These are phyloP conservation scores for Mycena leptocephala DNA, from an alignment of 768 basidiomycete genomes.

Conservation along the genomic window DNA sequence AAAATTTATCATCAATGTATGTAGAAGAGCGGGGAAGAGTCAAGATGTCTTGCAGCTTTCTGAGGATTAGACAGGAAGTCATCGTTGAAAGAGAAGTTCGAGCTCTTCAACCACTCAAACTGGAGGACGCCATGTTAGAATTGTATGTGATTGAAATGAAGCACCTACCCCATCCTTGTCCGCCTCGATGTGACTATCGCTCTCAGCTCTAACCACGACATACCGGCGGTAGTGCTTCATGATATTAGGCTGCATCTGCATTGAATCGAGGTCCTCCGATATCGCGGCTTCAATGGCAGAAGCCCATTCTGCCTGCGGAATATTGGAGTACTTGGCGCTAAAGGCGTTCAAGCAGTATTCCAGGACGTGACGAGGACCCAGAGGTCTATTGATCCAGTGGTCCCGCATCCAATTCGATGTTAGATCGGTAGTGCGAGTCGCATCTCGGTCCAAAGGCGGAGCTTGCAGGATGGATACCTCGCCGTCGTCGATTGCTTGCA, in stretches of 20 bases:
- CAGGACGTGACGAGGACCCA: conserved; percentile 60
- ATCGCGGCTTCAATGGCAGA: conserved; percentile 63
- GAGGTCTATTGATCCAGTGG: conserved; percentile 48
- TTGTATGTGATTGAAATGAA: not conserved
- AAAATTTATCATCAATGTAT: not conserved
- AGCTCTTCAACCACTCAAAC: conserved; percentile 27
- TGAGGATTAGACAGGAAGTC: not conserved
- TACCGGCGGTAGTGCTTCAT: conserved; percentile 78
- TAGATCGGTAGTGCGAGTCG: conserved; percentile 37
- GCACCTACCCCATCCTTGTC: conserved; percentile 66
- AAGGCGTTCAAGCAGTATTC: conserved; percentile 61
- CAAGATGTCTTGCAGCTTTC: not conserved
- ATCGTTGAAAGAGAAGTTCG: not conserved
- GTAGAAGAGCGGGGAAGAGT: too few species aligned
- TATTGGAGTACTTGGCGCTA: conserved; percentile 52
- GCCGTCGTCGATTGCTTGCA: conserved; percentile 71
- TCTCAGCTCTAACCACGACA: conserved; percentile 67
- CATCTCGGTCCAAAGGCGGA: conserved; percentile 57
- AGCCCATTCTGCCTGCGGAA: conserved; percentile 51
- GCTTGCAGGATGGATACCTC: conserved; percentile 67
- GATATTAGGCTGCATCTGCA: conserved; percentile 77
- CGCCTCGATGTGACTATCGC: conserved; percentile 44
- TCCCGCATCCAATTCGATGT: conserved; percentile 57
- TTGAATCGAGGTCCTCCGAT: conserved; percentile 61
- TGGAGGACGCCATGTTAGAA: not conserved